Evolutionary conservation across 1,284 basidiomycete genomes (phyloP), one percentile per base, ranked within the genome.

Genomic region (Cyathus pygmaeus): DNA sequence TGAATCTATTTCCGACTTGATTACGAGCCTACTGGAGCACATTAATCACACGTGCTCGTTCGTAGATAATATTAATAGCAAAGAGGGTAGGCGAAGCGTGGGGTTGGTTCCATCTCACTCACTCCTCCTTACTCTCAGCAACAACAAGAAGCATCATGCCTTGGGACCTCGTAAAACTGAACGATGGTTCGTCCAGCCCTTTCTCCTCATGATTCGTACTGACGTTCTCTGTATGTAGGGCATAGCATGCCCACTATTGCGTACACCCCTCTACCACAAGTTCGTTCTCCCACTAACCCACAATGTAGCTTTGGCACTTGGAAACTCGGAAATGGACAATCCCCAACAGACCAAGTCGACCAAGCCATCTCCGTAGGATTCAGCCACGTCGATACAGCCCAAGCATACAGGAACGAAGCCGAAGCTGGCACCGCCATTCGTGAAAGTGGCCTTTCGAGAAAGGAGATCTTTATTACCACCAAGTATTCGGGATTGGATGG

Each of bases 391-490:
- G 88, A 90, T 68, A 85, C 85, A 2, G 90, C 90, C 0, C 86
- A 91, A 64, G 81, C 81, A 21, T 95, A 95, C 76, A 78, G 79
- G 53, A 95, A 95, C 69, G 94, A 96, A 71, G 82, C 83, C 1
- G 77, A 83, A 24, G 88, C 90, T 23, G 87, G 89, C 9, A 76
- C 81, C 36, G 91, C 89, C 1, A 73, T 92, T 9, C 77, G 77
- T 24, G 82, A 85, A 60, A 86, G 84, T 56, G 85, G 84, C 1
- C 59, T 91, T 5, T 69, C 78, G 1, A 77, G 89, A 61, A 79
- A 79, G 10, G 83, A 90, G 6, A 66, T 94, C 26, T 94, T 89
- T 77, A 84, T 95, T 69, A 93, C 92, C 91, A 68, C 65, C 49
- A 89, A 89, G 65, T 92, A 87, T 74, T 87, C 85, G 24, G 87